Evolutionary conservation across 257 asterid species (phyloP).

Genomic region (Solanum raphanifolium): DNA sequence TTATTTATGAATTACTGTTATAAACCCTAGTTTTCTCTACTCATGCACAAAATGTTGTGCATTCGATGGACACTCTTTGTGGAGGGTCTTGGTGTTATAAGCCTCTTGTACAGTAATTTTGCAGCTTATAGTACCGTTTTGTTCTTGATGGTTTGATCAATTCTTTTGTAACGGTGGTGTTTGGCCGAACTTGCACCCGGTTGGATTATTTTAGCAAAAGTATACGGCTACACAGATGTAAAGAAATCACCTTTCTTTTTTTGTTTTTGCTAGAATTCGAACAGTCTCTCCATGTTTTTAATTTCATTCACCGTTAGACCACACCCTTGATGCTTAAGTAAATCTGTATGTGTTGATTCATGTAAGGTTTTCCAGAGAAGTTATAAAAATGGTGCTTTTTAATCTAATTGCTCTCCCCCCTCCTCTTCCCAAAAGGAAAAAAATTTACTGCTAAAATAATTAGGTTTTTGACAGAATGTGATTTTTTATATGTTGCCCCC

Average conservation of each 20-base stretch:
- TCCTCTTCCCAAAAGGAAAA: neutral
- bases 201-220: neutral
- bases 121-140: neutral
- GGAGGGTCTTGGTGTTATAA: neutral
- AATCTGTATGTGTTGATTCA: neutral
- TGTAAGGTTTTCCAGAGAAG: neutral
- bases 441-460: neutral
- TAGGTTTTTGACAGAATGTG: neutral
- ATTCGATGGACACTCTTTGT: neutral
- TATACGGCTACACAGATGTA: neutral
- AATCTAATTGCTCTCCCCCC: neutral
- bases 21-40: neutral
- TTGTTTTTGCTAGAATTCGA: neutral
- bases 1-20: neutral
- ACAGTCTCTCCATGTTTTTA: neutral
- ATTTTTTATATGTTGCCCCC: neutral
- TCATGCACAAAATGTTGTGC: neutral
- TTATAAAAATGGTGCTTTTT: neutral
- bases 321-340: neutral
- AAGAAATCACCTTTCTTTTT: neutral
- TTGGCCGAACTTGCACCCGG: neutral
- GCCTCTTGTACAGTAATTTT: neutral
- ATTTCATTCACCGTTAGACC: neutral
- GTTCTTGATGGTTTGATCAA: neutral
- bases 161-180: neutral